Percentiles rank a stretch among this genome's conserved stretches.
Evolutionary conservation across 2,329 filamentous ascomycete species (phyloP).

Genomic region (Plenodomus biglobosus): DNA sequence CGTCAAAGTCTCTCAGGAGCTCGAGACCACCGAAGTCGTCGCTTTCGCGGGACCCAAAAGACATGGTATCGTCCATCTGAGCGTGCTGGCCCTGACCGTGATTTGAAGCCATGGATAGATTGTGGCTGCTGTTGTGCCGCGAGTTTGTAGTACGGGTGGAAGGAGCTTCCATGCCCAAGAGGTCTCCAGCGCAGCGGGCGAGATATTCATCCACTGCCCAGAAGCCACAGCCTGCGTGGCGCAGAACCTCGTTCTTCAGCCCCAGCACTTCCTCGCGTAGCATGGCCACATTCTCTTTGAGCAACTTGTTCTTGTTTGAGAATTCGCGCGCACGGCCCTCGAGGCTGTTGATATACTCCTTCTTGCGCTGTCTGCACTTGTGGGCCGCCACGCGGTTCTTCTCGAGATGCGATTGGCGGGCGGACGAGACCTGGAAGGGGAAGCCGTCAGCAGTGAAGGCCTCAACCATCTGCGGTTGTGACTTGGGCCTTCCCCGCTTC

Average conservation of each 20-base stretch:
- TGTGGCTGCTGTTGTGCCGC: conserved; percentile 5
- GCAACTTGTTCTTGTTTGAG: conserved; percentile 37
- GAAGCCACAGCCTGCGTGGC: conserved; percentile 42
- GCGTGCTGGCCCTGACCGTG: neutral
- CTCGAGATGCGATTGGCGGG: conserved; percentile 54
- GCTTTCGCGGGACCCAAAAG: conserved; percentile 15
- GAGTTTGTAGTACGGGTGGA: neutral
- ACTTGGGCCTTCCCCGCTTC: conserved; percentile 42
- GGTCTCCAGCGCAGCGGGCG: conserved; percentile 38
- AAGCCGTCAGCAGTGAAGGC: conserved; percentile 37
- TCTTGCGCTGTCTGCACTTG: conserved; percentile 72
- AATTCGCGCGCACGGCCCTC: conserved; percentile 50
- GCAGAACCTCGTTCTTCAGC: conserved; percentile 43
- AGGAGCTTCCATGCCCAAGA: conserved; percentile 32
- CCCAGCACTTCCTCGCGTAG: conserved; percentile 40
- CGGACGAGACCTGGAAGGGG: conserved; percentile 38
- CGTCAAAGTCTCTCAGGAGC: conserved; percentile 34
- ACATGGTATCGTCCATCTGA: conserved; percentile 11
- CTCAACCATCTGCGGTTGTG: conserved; percentile 36
- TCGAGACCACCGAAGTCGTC: conserved; percentile 37
- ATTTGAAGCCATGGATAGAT: neutral
- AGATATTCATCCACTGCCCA: conserved; percentile 45
- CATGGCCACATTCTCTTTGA: conserved; percentile 39
- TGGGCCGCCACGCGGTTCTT: conserved; percentile 72
- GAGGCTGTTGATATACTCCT: conserved; percentile 57